A percentile compares a stretch with the other conserved stretches of the same genome.
Evolutionary conservation across 306 rosid species (phyloP).

Genomic region (Trifolium pratense): DNA sequence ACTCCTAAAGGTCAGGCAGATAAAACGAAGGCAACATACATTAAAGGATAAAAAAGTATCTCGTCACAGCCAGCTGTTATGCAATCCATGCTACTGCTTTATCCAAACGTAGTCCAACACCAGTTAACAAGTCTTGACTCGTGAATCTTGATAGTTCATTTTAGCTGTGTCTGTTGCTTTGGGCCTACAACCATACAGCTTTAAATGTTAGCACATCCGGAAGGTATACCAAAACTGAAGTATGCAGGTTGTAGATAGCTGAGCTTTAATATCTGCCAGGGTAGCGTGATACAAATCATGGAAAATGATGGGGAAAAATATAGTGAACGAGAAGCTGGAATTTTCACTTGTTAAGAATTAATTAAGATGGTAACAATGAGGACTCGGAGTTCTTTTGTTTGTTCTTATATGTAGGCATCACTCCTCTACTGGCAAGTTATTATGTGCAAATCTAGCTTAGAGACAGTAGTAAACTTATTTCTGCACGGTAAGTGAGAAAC

Average conservation of each 20-base stretch:
- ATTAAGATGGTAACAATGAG: constrained; percentile 1
- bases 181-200: constrained; percentile 17
- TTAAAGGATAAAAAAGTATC: background rate
- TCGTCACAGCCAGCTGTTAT: background rate
- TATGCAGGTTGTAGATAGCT: background rate
- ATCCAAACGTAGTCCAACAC: background rate
- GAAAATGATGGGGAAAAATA: background rate
- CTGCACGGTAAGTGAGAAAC: background rate
- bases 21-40: background rate
- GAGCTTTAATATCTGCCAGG: background rate
- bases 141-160: background rate
- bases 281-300: background rate
- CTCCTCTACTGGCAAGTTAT: background rate
- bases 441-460: background rate
- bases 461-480: background rate
- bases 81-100: background rate
- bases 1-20: background rate
- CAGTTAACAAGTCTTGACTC: constrained; percentile 8
- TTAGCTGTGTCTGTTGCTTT: background rate
- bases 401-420: background rate
- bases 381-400: background rate
- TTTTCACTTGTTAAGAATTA: constrained; percentile 1
- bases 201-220: background rate
- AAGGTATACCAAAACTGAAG: constrained; percentile 1
- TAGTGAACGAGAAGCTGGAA: background rate